Percentiles rank a stretch among this genome's conserved stretches.
Conservation (phyloP, 192 early-diverging fungal genomes). For the Podila minutissima region DNA sequence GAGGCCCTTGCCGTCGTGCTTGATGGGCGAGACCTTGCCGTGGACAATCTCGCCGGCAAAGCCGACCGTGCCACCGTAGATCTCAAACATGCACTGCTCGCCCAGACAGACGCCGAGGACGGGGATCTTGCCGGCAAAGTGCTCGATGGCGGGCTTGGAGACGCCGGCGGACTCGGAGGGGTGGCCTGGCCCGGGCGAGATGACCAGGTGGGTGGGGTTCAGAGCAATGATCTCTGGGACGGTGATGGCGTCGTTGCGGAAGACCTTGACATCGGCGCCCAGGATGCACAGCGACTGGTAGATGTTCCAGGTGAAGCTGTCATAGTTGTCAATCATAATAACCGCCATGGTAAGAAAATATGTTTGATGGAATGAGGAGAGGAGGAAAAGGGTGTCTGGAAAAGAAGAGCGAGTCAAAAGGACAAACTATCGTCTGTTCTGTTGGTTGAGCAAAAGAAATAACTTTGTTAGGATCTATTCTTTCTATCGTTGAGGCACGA, state of each 20-base stretch:
- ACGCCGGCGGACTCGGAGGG: slow-evolving; percentile 91
- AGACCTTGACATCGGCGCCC: slow-evolving; percentile 93
- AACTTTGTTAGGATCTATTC: too few species aligned
- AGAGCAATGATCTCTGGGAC: slow-evolving; percentile 83
- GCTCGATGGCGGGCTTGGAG: slow-evolving; percentile 84
- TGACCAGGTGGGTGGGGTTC: slow-evolving; percentile 92
- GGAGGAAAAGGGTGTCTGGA: background rate
- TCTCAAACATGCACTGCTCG: slow-evolving; percentile 97
- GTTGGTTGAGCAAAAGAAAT: background rate
- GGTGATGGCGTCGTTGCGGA: slow-evolving; percentile 93
- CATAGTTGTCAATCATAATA: slow-evolving; percentile 97
- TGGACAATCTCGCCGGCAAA: slow-evolving; percentile 98
- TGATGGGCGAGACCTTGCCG: slow-evolving; percentile 93
- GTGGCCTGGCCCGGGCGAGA: slow-evolving; percentile 97
- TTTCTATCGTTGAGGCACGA: too few species aligned
- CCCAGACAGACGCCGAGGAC: slow-evolving; percentile 98
- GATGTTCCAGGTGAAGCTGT: slow-evolving; percentile 99
- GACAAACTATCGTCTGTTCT: background rate
- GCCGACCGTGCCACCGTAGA: slow-evolving; percentile 92
- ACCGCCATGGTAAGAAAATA: slow-evolving; percentile 60
- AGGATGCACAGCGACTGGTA: slow-evolving; percentile 94
- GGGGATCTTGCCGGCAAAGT: slow-evolving; percentile 95
- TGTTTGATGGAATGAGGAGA: background rate
- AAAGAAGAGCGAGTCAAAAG: background rate
- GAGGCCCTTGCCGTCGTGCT: slow-evolving; percentile 91